These are phyloP conservation scores for Candida sanyiensis DNA, from an alignment of 805 yeast species.

Conservation along the genomic window DNA sequence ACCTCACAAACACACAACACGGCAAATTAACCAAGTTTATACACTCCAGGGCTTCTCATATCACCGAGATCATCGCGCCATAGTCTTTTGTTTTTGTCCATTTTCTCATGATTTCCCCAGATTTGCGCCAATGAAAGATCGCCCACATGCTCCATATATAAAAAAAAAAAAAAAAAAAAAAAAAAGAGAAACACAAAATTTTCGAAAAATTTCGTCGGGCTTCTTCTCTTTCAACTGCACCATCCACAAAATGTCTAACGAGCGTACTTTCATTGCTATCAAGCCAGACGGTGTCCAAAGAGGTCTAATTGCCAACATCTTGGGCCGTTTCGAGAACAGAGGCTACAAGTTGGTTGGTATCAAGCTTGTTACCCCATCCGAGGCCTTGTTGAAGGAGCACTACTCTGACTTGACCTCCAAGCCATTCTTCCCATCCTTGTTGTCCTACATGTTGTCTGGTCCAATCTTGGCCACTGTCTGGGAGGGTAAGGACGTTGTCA, in stretches of 20 bases:
- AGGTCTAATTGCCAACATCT: constrained; percentile 85
- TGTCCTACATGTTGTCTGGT: constrained; percentile 95
- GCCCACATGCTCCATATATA: too few relatives aligned
- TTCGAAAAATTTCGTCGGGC: neutral
- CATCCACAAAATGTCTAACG: constrained; percentile 33
- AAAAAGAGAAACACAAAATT: too few relatives aligned
- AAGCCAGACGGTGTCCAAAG: constrained; percentile 99
- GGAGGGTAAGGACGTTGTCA: constrained; percentile 99
- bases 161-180: too few relatives aligned
- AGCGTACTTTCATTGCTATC: constrained; percentile 89
- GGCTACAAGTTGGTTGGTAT: constrained; percentile 97
- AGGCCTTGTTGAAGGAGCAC: constrained; percentile 83
- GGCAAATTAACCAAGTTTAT: too few relatives aligned
- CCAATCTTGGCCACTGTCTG: constrained; percentile 99
- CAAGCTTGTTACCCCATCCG: constrained; percentile 85
- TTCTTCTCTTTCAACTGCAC: neutral
- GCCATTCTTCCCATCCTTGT: constrained; percentile 97
- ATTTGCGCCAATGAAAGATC: too few relatives aligned
- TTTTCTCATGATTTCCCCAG: too few relatives aligned
- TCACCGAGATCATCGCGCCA: too few relatives aligned
- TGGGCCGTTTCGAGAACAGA: constrained; percentile 92
- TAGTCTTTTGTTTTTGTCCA: too few relatives aligned
- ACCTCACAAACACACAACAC: too few relatives aligned
- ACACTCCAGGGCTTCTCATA: too few relatives aligned
- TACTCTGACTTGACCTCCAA: constrained; percentile 92